phyloP scores from a whole-genome alignment of 2,329 filamentous ascomycete species.

The Mycosphaerella sp. region DNA sequence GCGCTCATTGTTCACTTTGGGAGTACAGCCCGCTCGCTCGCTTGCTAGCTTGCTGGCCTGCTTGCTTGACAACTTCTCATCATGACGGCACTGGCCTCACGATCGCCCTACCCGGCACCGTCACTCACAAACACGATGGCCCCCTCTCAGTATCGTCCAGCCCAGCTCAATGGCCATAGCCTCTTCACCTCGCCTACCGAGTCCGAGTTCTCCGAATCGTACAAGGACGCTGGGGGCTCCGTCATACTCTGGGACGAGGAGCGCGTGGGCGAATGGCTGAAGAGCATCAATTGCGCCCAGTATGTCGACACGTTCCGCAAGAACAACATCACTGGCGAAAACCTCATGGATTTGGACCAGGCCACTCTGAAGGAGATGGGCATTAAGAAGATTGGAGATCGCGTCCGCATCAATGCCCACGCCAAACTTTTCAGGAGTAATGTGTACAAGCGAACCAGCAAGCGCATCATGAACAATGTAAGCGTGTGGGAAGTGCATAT shows the following conservation, averaged over 20 bases:
- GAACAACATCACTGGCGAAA: constrained; percentile 97
- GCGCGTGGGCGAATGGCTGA: constrained; percentile 82
- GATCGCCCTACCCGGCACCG: constrained; percentile 60
- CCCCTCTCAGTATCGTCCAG: constrained; percentile 24
- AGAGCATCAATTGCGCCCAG: constrained; percentile 85
- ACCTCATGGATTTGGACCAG: constrained; percentile 94
- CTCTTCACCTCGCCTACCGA: constrained; percentile 77
- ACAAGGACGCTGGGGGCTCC: constrained; percentile 45
- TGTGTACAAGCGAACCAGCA: constrained; percentile 49
- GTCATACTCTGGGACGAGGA: constrained; percentile 77
- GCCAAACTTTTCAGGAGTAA: constrained; percentile 46
- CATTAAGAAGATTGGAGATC: constrained; percentile 94
- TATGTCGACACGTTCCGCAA: constrained; percentile 84
- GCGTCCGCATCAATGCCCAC: constrained; percentile 66
- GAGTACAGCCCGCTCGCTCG: neutral
- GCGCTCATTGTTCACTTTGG: constrained; percentile 7
- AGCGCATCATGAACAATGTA: constrained; percentile 70
- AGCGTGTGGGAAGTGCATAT: constrained; percentile 29
- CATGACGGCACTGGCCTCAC: constrained; percentile 76
- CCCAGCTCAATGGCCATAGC: constrained; percentile 28
- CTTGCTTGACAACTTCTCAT: constrained; percentile 6
- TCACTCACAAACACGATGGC: constrained; percentile 25
- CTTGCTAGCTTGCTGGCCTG: neutral
- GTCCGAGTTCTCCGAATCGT: constrained; percentile 78
- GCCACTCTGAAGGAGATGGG: constrained; percentile 95